Evolutionary conservation across 1,284 basidiomycete species (phyloP).

Genomic region (Rhodotorula sp.): DNA sequence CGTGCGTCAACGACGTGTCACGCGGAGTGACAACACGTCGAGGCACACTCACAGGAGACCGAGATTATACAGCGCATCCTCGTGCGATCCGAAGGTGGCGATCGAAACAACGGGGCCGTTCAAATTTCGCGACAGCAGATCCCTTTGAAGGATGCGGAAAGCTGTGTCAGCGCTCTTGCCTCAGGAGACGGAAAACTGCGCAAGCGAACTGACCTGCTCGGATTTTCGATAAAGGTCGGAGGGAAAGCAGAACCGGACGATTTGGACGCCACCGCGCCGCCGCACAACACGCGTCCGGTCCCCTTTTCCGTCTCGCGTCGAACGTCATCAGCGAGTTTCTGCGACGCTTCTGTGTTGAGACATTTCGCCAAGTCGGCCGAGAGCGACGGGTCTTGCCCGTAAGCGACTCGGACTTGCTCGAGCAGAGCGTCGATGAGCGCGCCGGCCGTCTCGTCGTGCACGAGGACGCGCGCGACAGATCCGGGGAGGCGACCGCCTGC

Average conservation of each 20-base stretch:
- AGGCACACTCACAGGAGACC: not conserved
- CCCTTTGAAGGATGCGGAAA: not conserved
- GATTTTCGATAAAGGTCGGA: slow-evolving; percentile 6
- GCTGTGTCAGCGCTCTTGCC: not conserved
- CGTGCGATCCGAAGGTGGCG: slow-evolving; percentile 4
- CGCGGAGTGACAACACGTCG: too few relatives aligned
- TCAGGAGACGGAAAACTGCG: too few relatives aligned
- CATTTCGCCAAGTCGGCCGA: slow-evolving; percentile 9
- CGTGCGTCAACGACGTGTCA: not conserved
- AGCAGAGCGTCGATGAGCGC: slow-evolving; percentile 9
- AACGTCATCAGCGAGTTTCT: not conserved
- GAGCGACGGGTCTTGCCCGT: slow-evolving; percentile 5
- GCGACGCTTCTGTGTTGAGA: not conserved
- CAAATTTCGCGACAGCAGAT: not conserved
- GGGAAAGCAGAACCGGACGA: not conserved
- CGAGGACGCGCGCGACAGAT: slow-evolving; percentile 11
- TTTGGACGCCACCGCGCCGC: not conserved
- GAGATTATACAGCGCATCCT: slow-evolving; percentile 5
- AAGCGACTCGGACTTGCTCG: not conserved
- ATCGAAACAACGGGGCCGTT: slow-evolving; percentile 5
- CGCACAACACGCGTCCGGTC: not conserved
- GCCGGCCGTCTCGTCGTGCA: slow-evolving; percentile 4
- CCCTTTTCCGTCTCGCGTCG: not conserved
- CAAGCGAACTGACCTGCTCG: not conserved
- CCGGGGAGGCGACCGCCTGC: slow-evolving; percentile 2